Base-by-base conservation (phyloP, 2,329 filamentous ascomycete species). In the Pestalotiopsis fici region DNA sequence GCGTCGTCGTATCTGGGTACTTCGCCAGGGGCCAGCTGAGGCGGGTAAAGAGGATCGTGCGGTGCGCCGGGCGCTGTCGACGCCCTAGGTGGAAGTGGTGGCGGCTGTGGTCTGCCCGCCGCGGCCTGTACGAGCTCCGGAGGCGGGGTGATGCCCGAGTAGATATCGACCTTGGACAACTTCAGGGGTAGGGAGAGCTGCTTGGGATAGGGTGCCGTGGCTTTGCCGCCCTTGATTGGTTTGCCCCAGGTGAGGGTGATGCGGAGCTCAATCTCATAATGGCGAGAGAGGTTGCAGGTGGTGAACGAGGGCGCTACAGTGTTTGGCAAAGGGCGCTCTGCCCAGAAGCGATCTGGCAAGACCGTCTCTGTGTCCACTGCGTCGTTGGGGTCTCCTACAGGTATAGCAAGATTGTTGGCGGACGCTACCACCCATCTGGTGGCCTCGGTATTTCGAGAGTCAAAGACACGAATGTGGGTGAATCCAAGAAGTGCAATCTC, bases 271-370 rank as follows among this genome's bases (percentile, higher is more conserved):
- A 99, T 81, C 76, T 95, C 91, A 78, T 99, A 98, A 64, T 83
- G 86, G 31, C 95, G 88, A 64, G 88, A 87, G 61, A 98, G 87
- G 78, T 98, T 98, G 80, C 96, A 99, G 1, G 94, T 93, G 61
- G 89, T 85, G 76, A 99, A 99, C 0, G 90, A 91, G 0, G 96
- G 96, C 11, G 94, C 91, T 12, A 99, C 89, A 0, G 93, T 95
- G 77, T 93, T 96, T 2, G 95, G 96, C 5, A 98, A 83, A 0
- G 89, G 83, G 62, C 88, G 84, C 54, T 84, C 83, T 69, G 88
- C 88, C 96, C 96, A 99, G 54, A 95, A 77, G 2, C 84, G 85
- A 60, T 88, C 82, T 66, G 94, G 91, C 27, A 97, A 77, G n/a
- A 87, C 84, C 66, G 90, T 83, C 74, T 97, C 93, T 12, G 88